phyloP scores from a whole-genome alignment of 2,329 filamentous ascomycete genomes.

The Fusarium torreyae region DNA sequence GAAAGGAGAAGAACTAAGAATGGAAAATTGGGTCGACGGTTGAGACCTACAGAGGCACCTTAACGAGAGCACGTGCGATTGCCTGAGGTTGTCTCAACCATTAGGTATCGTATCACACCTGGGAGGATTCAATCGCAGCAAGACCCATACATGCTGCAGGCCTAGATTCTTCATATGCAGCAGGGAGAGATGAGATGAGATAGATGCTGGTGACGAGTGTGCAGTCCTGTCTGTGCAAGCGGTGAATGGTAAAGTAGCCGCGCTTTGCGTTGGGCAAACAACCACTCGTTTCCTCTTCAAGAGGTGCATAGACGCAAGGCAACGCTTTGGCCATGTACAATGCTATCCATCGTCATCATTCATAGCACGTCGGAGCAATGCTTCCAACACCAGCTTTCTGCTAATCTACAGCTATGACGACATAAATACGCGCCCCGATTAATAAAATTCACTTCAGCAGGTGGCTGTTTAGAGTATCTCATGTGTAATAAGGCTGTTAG shows the following conservation, averaged over 20 bases:
- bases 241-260: constrained; percentile 28
- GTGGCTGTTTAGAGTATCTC: constrained; percentile 10
- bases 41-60: background rate
- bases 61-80: constrained; percentile 26
- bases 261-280: constrained; percentile 32
- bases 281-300: background rate
- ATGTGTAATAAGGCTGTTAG: constrained; percentile 28
- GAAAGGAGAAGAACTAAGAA: constrained; percentile 8
- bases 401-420: constrained; percentile 6
- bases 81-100: constrained; percentile 20
- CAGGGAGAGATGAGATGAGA: constrained; percentile 3
- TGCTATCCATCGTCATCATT: background rate
- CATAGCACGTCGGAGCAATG: constrained; percentile 1
- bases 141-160: constrained; percentile 4
- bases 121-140: constrained; percentile 8
- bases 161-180: background rate
- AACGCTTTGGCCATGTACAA: constrained; percentile 20
- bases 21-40: background rate
- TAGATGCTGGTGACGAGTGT: constrained; percentile 22
- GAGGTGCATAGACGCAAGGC: constrained; percentile 12
- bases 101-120: background rate
- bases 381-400: background rate
- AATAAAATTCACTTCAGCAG: background rate
- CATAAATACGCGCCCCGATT: background rate
- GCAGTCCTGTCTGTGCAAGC: background rate